Conservation (phyloP, 1,139 yeast genomes). For the Ogataea hybrid region DNA sequence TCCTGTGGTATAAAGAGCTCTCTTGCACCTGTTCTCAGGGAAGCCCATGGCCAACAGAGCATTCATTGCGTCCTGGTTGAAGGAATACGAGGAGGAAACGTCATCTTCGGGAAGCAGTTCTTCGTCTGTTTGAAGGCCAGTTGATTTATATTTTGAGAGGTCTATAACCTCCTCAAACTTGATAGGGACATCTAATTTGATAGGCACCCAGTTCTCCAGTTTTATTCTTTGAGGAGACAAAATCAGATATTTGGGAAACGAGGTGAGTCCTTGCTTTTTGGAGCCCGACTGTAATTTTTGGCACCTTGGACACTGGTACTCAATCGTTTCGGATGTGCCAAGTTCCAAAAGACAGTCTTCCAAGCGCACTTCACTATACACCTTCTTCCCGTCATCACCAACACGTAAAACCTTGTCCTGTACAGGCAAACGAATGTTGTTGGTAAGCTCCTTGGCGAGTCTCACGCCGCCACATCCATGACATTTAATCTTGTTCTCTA, state of each 20-base stretch:
- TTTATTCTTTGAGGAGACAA: conserved; percentile 78
- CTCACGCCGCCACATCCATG: conserved; percentile 59
- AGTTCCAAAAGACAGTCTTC: conserved; percentile 47
- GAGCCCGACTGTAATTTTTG: conserved; percentile 34
- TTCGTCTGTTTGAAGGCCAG: conserved; percentile 41
- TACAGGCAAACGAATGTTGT: conserved; percentile 65
- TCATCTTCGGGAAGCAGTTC: conserved; percentile 35
- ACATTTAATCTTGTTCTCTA: conserved; percentile 68
- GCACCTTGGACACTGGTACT: conserved; percentile 69
- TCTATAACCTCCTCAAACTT: conserved; percentile 47
- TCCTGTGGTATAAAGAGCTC: conserved; percentile 73
- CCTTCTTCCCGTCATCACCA: conserved; percentile 44
- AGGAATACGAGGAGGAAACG: conserved; percentile 38
- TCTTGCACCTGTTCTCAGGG: conserved; percentile 59
- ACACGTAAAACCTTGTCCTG: conserved; percentile 37
- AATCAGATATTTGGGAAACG: conserved; percentile 70
- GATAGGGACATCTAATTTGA: conserved; percentile 71
- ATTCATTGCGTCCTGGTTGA: conserved; percentile 54
- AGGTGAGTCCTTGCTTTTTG: conserved; percentile 52
- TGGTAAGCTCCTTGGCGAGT: conserved; percentile 57
- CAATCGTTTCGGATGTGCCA: conserved; percentile 56
- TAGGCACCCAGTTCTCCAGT: conserved; percentile 87
- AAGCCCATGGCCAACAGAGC: conserved; percentile 85
- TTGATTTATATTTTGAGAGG: conserved; percentile 34
- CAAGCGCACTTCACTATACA: conserved; percentile 51